Percentiles rank a stretch among this genome's conserved stretches.
phyloP scores from a whole-genome alignment of 768 basidiomycete genomes.

The Amanita phalloides region DNA sequence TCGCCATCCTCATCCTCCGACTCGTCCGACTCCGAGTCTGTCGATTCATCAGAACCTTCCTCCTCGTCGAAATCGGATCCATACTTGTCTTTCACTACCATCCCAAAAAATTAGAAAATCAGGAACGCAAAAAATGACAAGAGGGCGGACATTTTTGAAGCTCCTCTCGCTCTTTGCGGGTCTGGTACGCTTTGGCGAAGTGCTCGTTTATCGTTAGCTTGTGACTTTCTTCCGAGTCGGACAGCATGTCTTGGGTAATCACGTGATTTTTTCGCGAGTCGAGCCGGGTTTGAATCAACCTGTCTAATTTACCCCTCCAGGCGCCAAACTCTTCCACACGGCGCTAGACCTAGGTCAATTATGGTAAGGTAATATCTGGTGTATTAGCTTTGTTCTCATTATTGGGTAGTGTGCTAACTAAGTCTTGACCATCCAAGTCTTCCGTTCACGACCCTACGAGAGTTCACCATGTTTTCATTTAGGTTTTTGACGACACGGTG shows the following conservation, averaged over 20 bases:
- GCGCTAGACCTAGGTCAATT: too few species aligned
- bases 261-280: too few species aligned
- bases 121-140: neutral
- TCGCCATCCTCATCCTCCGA: conserved; percentile 93
- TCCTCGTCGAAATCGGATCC: conserved; percentile 58
- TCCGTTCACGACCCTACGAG: too few species aligned
- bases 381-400: too few species aligned
- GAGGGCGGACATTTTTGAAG: conserved; percentile 57
- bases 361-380: too few species aligned
- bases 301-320: too few species aligned
- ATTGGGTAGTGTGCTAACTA: too few species aligned
- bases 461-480: too few species aligned
- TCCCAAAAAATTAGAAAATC: neutral
- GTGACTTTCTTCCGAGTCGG: conserved; percentile 14
- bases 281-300: too few species aligned
- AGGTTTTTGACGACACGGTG: too few species aligned
- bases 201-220: conserved; percentile 25
- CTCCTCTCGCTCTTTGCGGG: conserved; percentile 80
- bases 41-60: conserved; percentile 34
- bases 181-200: conserved; percentile 69
- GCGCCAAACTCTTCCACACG: too few species aligned
- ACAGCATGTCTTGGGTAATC: conserved; percentile 8
- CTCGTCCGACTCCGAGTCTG: conserved; percentile 68
- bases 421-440: too few species aligned
- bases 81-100: conserved; percentile 80